Conservation (phyloP, 2,329 filamentous ascomycete genomes). For the Teratosphaeria epicoccoides region DNA sequence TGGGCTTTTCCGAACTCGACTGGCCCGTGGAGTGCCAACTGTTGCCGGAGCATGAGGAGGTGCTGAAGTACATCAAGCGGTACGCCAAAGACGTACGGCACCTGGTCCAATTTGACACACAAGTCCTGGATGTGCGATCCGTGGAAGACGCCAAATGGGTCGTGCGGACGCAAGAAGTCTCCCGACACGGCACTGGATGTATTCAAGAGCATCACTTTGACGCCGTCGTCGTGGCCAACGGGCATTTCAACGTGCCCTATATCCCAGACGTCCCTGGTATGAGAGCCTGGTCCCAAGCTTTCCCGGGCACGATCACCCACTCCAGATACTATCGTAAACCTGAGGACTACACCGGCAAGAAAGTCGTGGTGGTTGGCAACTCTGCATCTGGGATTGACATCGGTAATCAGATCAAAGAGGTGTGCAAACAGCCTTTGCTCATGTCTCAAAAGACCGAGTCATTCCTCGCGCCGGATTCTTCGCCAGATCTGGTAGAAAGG, state of each 20-base stretch:
- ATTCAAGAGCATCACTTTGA: slow-evolving; percentile 42
- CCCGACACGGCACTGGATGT: slow-evolving; percentile 19
- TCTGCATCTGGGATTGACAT: slow-evolving; percentile 79
- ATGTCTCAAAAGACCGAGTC: slow-evolving; percentile 48
- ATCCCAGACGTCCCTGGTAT: slow-evolving; percentile 34
- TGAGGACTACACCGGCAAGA: slow-evolving; percentile 51
- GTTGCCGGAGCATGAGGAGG: slow-evolving; percentile 61
- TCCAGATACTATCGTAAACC: slow-evolving; percentile 70
- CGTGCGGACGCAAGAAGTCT: slow-evolving; percentile 37
- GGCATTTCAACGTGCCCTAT: slow-evolving; percentile 38
- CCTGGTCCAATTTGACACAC: slow-evolving; percentile 58
- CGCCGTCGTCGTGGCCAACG: slow-evolving; percentile 38
- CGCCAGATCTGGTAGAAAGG: slow-evolving; percentile 46
- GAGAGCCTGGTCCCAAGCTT: slow-evolving; percentile 28
- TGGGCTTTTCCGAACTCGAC: slow-evolving; percentile 62
- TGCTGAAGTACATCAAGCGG: slow-evolving; percentile 61
- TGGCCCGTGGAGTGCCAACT: slow-evolving; percentile 49
- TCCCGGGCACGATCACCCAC: slow-evolving; percentile 34
- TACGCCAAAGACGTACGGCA: slow-evolving; percentile 60
- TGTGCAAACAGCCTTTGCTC: slow-evolving; percentile 52
- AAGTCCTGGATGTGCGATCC: slow-evolving; percentile 51
- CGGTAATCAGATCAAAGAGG: slow-evolving; percentile 57
- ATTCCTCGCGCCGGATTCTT: slow-evolving; percentile 29
- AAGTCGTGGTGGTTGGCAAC: slow-evolving; percentile 75
- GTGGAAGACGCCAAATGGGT: slow-evolving; percentile 42